These are phyloP conservation scores for Exophiala lecanii-corni DNA, from an alignment of 2,329 filamentous ascomycete species.

Conservation along the genomic window DNA sequence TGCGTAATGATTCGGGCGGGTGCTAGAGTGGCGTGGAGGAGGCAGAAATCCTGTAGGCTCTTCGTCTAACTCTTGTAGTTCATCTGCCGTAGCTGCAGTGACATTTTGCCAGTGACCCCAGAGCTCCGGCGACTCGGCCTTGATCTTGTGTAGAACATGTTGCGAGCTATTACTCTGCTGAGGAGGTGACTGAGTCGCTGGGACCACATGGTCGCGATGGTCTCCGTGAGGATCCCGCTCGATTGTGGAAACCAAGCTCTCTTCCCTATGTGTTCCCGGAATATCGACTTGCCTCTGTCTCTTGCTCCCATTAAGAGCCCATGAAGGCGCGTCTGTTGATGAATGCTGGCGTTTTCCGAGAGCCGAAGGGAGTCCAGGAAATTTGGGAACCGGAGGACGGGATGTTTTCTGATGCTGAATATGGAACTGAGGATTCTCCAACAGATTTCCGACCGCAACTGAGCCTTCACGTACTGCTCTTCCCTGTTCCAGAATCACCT, in stretches of 20 bases:
- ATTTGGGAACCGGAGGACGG: conserved; percentile 23
- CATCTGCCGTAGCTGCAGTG: conserved; percentile 16
- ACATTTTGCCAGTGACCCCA: conserved; percentile 14
- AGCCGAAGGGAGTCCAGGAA: conserved; percentile 13
- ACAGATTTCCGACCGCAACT: conserved; percentile 20
- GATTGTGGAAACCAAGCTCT: conserved; percentile 19
- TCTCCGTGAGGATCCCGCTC: conserved; percentile 13
- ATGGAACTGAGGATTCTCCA: conserved; percentile 20
- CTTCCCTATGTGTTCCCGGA: conserved; percentile 16
- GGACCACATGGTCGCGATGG: conserved; percentile 9
- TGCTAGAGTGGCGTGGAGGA: too few relatives aligned
- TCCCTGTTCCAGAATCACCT: conserved; percentile 26
- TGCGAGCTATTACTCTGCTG: conserved; percentile 6
- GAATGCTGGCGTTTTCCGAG: conserved; percentile 17
- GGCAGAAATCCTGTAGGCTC: conserved; percentile 6
- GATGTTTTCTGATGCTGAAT: conserved; percentile 15
- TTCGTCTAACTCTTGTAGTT: conserved; percentile 18
- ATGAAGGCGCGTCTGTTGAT: conserved; percentile 2
- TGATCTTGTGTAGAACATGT: conserved; percentile 4
- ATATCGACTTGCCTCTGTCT: conserved; percentile 21
- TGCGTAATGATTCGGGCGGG: too few relatives aligned
- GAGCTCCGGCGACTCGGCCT: conserved; percentile 21
- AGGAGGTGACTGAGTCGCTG: conserved; percentile 12
- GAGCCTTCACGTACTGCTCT: conserved; percentile 23
- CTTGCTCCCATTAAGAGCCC: conserved; percentile 10